Base-by-base conservation (phyloP, 441 rosid species). In the Mallotus japonicus region DNA sequence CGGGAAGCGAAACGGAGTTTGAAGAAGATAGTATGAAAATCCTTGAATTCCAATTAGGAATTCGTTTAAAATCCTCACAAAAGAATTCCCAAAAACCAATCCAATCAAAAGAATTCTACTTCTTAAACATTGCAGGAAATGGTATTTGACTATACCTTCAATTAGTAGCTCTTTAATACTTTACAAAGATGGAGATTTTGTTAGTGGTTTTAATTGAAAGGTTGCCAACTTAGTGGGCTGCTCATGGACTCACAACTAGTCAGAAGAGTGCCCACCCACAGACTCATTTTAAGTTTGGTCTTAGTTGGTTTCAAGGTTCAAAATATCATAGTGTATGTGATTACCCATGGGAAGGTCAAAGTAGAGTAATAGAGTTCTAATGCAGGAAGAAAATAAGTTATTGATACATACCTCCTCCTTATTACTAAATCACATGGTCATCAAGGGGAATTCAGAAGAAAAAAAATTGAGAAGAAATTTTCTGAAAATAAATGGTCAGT, bases 61-160 rank as follows among this genome's bases (percentile, higher is more conserved):
- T n/a, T n/a, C n/a, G n/a, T n/a, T n/a, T n/a, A n/a, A n/a, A n/a
- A n/a, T n/a, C n/a, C n/a, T n/a, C n/a, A n/a, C n/a, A n/a, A n/a
- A n/a, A n/a, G n/a, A n/a, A n/a, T n/a, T n/a, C n/a, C n/a, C n/a
- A n/a, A n/a, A n/a, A n/a, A n/a, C n/a, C n/a, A n/a, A n/a, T n/a
- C n/a, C n/a, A n/a, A 24, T 28, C 32, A 28, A 28, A 28, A 28
- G 1, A 28, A 8, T 51, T 62, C 14, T 58, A 17, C 53, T 22
- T 69, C 57, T 62, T 79, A 24, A 59, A 74, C 75, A 62, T 73
- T 61, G 37, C 86, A 87, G 89, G 91, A 82, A 75, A 74, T 75
- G 79, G 67, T 78, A 56, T 80, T 85, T 74, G 86, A 85, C 65
- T 70, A 70, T 47, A 65, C 79, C 70, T 83, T 77, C 72, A 77